Base-by-base conservation (phyloP, 192 early-diverging fungal species). In the Coemansia sp. region DNA sequence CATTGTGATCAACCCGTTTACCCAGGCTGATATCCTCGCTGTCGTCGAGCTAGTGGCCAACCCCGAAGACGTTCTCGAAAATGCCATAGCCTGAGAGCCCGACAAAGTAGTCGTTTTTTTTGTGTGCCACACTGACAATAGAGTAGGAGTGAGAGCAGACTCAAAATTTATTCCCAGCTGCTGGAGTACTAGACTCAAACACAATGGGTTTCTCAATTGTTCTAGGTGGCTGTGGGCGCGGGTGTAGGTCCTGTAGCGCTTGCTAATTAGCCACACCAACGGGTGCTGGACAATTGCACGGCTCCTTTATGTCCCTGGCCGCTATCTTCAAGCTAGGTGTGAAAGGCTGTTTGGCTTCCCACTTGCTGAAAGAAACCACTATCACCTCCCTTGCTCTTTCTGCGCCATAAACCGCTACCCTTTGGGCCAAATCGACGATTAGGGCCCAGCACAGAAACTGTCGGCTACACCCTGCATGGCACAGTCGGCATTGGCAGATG, bases 1-100 rank as follows among this genome's bases (percentile, higher is more conserved):
- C 26, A 37, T 77, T 45, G 70, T 52, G 4, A 70, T 79, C 28
- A 79, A 79, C 55, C 70, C 67, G 6, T 73, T 39, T 26, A 70
- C 61, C 1, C 66, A 69, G 1, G 21, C 55, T 6, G 36, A 69
- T 26, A 43, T 72, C 11, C 8, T 36, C 11, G 64, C 70, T 2
- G 64, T 63, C 26, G 64, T 78, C 13, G 45, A 70, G 21, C 62
- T 70, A 1, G 41, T 45, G 21, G 68, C 48, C 2, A 68, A 67
- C 23, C 33, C 74, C 1, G 25, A 34, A 11, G 59, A 70, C 26
- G 60, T 76, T 36, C 53, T 76, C 25, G 68, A 69, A 6, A 59
- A 52, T n/a, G 62, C 61, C 1, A 23, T 53, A 23, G 11, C 16
- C 10, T 64, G 20, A 20, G 7, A 9, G 18, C 43, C 8, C 1